These are phyloP conservation scores for Cercospora citrullina DNA, from an alignment of 2,329 filamentous ascomycete species.

Conservation along the genomic window DNA sequence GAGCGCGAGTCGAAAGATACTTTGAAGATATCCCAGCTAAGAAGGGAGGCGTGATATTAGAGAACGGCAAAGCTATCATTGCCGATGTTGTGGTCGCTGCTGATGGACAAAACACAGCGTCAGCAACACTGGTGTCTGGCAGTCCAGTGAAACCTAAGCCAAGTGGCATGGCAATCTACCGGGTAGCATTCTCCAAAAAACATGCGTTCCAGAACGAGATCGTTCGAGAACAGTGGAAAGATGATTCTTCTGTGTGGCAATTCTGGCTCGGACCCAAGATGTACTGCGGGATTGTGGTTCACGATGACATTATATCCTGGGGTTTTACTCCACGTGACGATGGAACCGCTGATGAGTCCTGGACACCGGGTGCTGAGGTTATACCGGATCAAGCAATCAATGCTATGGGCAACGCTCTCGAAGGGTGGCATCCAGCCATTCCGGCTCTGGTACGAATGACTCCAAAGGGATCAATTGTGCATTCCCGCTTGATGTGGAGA, in stretches of 20 bases:
- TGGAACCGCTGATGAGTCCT: slow-evolving; percentile 50
- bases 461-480: slow-evolving; percentile 40
- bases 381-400: slow-evolving; percentile 32
- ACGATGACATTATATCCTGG: slow-evolving; percentile 56
- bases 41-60: slow-evolving; percentile 29
- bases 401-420: slow-evolving; percentile 41
- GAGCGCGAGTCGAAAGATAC: slow-evolving; percentile 34
- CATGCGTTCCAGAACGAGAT: slow-evolving; percentile 52
- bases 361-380: slow-evolving; percentile 44
- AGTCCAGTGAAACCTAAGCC: slow-evolving; percentile 46
- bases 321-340: slow-evolving; percentile 55
- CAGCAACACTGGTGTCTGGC: slow-evolving; percentile 54
- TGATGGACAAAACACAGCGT: slow-evolving; percentile 55
- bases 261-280: slow-evolving; percentile 56
- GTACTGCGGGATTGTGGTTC: slow-evolving; percentile 54
- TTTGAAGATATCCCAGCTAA: slow-evolving; percentile 34
- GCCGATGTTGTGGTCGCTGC: slow-evolving; percentile 55
- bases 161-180: slow-evolving; percentile 56
- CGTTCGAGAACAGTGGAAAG: slow-evolving; percentile 45
- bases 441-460: slow-evolving; percentile 49
- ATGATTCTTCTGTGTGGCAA: slow-evolving; percentile 19
- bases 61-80: slow-evolving; percentile 39
- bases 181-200: slow-evolving; percentile 55
- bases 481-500: slow-evolving; percentile 59
- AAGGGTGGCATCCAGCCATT: slow-evolving; percentile 49